Percentiles rank a stretch among this genome's conserved stretches.
Conservation (phyloP, 805 yeast genomes). For the Teunomyces stri region DNA sequence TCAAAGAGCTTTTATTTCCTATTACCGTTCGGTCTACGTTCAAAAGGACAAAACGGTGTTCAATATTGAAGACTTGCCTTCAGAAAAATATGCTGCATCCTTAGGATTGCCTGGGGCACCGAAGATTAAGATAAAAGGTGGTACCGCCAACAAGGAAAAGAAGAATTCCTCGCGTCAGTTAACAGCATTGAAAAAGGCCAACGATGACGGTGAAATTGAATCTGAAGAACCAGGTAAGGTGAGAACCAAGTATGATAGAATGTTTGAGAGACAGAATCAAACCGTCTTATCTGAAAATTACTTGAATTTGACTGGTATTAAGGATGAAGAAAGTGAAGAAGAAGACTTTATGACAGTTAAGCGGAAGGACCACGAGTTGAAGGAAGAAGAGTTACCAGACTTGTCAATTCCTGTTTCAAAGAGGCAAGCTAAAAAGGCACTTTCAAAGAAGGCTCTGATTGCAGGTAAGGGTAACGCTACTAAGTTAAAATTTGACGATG, state of each 20-base stretch:
- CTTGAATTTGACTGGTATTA: slow-evolving; percentile 60
- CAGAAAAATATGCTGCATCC: slow-evolving; percentile 82
- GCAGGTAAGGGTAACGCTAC: slow-evolving; percentile 65
- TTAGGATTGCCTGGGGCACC: slow-evolving; percentile 97
- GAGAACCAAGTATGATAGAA: slow-evolving; percentile 87
- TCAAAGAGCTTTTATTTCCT: slow-evolving; percentile 93
- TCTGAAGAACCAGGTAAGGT: slow-evolving; percentile 45
- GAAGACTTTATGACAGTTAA: slow-evolving; percentile 82
- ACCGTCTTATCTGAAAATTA: slow-evolving; percentile 89
- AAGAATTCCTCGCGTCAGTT: slow-evolving; percentile 81
- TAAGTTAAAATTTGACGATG: slow-evolving; percentile 87
- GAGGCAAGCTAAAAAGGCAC: slow-evolving; percentile 79
- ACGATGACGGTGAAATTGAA: slow-evolving; percentile 56
- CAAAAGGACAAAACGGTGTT: slow-evolving; percentile 88
- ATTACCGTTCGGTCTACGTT: slow-evolving; percentile 77
- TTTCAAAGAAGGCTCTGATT: slow-evolving; percentile 75
- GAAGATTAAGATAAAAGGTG: slow-evolving; percentile 67
- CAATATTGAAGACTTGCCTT: slow-evolving; percentile 69
- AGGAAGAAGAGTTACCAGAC: slow-evolving; percentile 64
- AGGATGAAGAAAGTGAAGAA: slow-evolving; percentile 43
- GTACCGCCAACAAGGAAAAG: slow-evolving; percentile 61
- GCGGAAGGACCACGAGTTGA: slow-evolving; percentile 69
- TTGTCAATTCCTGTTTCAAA: slow-evolving; percentile 69
- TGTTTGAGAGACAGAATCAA: slow-evolving; percentile 95
- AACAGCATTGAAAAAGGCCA: slow-evolving; percentile 48